Base-by-base conservation (phyloP, 2,329 filamentous ascomycete species). In the Cryphonectria japonica region DNA sequence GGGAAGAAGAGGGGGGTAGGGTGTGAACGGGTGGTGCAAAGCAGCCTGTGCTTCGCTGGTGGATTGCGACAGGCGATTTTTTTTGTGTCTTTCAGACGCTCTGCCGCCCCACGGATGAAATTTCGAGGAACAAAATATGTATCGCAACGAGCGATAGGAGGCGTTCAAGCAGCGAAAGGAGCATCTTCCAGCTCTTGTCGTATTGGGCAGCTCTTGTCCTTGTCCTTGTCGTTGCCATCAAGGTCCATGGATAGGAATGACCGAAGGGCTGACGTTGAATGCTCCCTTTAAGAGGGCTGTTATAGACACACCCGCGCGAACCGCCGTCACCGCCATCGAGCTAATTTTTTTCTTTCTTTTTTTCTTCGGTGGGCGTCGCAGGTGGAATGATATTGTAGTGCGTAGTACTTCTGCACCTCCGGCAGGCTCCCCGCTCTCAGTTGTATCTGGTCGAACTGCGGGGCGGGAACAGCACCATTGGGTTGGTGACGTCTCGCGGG, bases 301-400 rank as follows among this genome's bases (percentile, higher is more conserved):
- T 61, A 65, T 67, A 46, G 41, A 34, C 26, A 72, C 37, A 72
- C 37, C 65, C 65, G 71, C 71, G 68, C 61, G 57, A 52, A 52
- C 60, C 68, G 71, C 66, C 43, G n/a, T 68, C 54, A 61, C 71
- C 70, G 50, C 60, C 29, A 16, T 37, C 29, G 39, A 65, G 65
- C 65, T 71, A 39, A 43, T 39, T 43, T 34, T 19, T 16, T 50
- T n/a, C 8, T 11, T 22, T 46, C 19, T 46, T 0, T 50, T 46
- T 22, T 16, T 22, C 22, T 46, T 8, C 8, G 22, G 19, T 11
- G 22, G 37, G 61, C 54, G 50, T 59, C 46, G 43, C 52, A n/a
- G 22, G 34, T 41, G 29, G 29, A 34, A 29, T 9, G 39, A 43
- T 29, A 37, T 41, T 57, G 60, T 3, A 41, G 66, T 37, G 60